These are phyloP conservation scores for Eucalyptus marginata DNA, from an alignment of 345 rosid species.

Conservation along the genomic window DNA sequence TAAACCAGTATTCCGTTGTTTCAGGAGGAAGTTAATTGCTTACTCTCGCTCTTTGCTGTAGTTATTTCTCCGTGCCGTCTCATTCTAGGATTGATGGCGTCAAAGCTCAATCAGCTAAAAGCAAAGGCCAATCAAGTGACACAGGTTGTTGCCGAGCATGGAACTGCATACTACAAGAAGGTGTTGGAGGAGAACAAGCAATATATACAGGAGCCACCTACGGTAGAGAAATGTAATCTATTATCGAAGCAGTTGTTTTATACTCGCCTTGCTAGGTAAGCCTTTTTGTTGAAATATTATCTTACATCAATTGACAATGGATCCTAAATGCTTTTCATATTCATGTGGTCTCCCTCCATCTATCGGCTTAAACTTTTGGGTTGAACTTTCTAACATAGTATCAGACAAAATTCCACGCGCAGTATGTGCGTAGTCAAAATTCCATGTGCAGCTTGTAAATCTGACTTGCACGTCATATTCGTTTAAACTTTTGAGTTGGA, in stretches of 20 bases:
- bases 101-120: conserved; percentile 43
- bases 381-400: background rate
- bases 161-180: conserved; percentile 39
- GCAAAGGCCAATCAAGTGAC: conserved; percentile 53
- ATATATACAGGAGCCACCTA: conserved; percentile 47
- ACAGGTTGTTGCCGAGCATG: conserved; percentile 38
- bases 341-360: fast-evolving
- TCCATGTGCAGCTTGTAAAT: no score
- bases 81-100: conserved; percentile 50
- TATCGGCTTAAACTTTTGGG: no score
- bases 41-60: background rate
- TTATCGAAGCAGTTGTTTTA: conserved; percentile 52
- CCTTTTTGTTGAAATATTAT: no score
- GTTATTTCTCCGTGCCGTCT: background rate
- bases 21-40: no score
- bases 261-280: conserved; percentile 69
- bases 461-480: no score
- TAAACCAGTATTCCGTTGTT: no score
- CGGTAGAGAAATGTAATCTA: conserved; percentile 45
- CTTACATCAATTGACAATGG: fast-evolving
- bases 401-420: no score
- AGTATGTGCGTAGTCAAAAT: no score
- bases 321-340: no score
- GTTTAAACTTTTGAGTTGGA: no score
- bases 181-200: conserved; percentile 61